Evolutionary conservation across 257 asterid genomes (phyloP).

Genomic region (Agastache rugosa): DNA sequence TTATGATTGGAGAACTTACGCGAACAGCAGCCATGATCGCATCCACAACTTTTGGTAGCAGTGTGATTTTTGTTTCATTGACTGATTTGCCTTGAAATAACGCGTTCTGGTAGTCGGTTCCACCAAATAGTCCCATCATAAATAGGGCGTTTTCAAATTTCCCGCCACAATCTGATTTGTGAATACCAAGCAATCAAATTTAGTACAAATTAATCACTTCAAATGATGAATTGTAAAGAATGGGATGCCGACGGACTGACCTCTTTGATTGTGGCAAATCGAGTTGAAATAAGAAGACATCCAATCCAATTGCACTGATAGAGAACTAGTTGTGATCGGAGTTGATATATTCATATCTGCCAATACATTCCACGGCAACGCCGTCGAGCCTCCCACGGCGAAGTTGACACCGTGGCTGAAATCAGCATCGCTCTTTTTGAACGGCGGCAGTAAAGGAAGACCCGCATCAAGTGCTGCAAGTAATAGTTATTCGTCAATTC

Average conservation of each 20-base stretch:
- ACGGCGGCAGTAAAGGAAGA: background rate
- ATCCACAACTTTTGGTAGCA: background rate
- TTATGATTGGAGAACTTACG: background rate
- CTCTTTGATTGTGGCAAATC: background rate
- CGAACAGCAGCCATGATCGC: background rate
- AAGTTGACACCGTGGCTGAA: background rate
- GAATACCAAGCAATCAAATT: too few species aligned
- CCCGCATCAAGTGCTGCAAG: background rate
- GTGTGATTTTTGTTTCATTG: background rate
- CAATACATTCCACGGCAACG: background rate
- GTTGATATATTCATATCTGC: background rate
- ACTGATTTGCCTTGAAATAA: background rate
- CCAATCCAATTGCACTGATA: background rate
- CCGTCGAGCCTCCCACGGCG: too few species aligned
- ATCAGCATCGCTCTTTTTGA: background rate
- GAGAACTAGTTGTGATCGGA: background rate
- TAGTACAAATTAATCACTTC: too few species aligned
- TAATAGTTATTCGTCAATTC: too few species aligned
- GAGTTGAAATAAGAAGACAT: too few species aligned
- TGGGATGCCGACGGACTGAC: background rate
- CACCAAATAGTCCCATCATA: background rate
- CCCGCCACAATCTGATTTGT: background rate
- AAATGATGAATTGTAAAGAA: too few species aligned
- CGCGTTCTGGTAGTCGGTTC: background rate
- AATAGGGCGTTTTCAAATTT: background rate